Evolutionary conservation across 495 filamentous ascomycete genomes (phyloP).

Genomic region (Zalerion maritima): DNA sequence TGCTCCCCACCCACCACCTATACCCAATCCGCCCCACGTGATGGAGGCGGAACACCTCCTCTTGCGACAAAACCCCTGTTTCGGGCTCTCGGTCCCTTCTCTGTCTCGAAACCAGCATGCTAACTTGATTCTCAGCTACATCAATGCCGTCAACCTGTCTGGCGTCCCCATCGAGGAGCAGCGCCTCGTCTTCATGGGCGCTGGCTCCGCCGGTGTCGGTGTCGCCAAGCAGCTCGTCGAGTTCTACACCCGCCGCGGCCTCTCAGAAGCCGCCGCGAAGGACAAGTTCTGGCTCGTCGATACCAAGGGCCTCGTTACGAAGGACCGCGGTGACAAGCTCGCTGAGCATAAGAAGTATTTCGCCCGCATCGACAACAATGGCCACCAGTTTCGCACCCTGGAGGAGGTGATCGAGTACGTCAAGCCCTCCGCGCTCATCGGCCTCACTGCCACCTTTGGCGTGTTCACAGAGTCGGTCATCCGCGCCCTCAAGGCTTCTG

Average conservation of each 20-base stretch:
- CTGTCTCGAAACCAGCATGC: background rate
- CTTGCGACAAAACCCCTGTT: too few relatives aligned
- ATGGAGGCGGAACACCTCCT: too few relatives aligned
- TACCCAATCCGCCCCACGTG: too few relatives aligned
- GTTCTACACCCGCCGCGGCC: constrained; percentile 83
- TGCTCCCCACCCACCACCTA: too few relatives aligned
- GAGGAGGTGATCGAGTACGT: constrained; percentile 88
- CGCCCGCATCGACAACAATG: constrained; percentile 80
- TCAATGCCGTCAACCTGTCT: constrained; percentile 83
- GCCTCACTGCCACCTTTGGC: constrained; percentile 84
- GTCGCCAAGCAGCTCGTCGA: constrained; percentile 94
- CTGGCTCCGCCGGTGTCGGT: constrained; percentile 88
- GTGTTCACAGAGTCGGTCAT: constrained; percentile 85
- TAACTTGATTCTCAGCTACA: constrained; percentile 39
- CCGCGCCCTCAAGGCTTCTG: constrained; percentile 54
- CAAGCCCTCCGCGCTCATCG: constrained; percentile 85
- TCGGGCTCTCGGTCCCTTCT: constrained; percentile 5
- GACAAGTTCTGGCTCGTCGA: constrained; percentile 96
- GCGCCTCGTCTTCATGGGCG: constrained; percentile 89
- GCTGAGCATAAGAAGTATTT: constrained; percentile 98
- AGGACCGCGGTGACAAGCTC: constrained; percentile 83
- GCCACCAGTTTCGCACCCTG: constrained; percentile 76
- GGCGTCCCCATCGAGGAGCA: constrained; percentile 79
- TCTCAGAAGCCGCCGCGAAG: constrained; percentile 81
- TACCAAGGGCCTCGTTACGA: constrained; percentile 87